phyloP scores from a whole-genome alignment of 148 eudicot genomes.

The Oxyria digyna region DNA sequence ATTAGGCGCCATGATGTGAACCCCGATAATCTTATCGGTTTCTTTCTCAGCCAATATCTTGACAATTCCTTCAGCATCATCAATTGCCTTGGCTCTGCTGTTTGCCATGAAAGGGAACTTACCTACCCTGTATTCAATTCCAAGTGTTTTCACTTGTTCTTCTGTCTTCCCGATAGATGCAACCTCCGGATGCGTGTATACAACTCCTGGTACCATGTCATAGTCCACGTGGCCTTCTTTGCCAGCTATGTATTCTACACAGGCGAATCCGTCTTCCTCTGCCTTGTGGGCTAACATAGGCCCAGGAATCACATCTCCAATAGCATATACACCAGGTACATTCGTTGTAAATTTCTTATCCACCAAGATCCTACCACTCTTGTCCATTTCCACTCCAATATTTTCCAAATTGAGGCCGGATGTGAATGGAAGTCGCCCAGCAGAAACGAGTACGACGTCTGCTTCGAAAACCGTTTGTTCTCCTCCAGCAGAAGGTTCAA shows the following conservation, averaged over 20 bases:
- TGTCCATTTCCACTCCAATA: conserved; percentile 78
- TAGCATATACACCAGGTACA: conserved; percentile 62
- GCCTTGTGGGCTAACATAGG: conserved; percentile 99
- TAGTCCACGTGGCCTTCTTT: conserved; percentile 92
- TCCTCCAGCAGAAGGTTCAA: conserved; percentile 88
- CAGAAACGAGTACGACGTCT: conserved; percentile 87
- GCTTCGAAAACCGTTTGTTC: conserved; percentile 69
- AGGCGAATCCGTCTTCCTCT: conserved; percentile 92
- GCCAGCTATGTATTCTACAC: conserved; percentile 91
- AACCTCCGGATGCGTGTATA: conserved; percentile 91
- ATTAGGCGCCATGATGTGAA: conserved; percentile 86
- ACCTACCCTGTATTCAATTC: conserved; percentile 72
- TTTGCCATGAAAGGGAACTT: conserved; percentile 87
- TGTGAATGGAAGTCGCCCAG: conserved; percentile 77
- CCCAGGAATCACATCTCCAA: conserved; percentile 96
- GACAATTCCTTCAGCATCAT: conserved; percentile 88
- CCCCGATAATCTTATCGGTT: conserved; percentile 81
- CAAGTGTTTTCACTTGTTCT: conserved; percentile 80
- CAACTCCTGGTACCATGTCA: conserved; percentile 87
- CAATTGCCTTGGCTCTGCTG: conserved; percentile 95
- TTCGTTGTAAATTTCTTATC: conserved; percentile 57
- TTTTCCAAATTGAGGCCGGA: conserved; percentile 69
- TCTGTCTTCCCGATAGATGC: conserved; percentile 94
- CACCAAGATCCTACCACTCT: conserved; percentile 60
- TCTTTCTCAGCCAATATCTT: conserved; percentile 84